A percentile compares a stretch with the other conserved stretches of the same genome.
Evolutionary conservation across 2,329 filamentous ascomycete species (phyloP).

Genomic region (Pestalotiopsis sp.): DNA sequence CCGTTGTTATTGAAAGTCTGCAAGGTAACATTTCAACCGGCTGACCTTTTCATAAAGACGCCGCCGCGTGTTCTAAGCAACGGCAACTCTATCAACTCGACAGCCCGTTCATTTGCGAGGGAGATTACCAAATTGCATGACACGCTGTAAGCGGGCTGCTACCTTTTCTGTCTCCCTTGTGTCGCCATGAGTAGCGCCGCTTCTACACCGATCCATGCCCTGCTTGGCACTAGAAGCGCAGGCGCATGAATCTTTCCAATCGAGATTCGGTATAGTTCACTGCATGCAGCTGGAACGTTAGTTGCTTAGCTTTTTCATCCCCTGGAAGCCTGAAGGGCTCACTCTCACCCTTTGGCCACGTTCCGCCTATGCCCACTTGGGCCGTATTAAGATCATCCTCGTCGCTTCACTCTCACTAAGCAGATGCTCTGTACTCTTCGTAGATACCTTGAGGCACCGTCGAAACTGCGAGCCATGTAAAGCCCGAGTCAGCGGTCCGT

Average conservation of each 20-base stretch:
- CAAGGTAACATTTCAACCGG: neutral
- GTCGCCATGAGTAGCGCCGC: neutral
- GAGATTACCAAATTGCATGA: neutral
- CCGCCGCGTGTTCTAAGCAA: neutral
- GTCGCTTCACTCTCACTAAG: conserved; percentile 4
- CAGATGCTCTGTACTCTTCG: no score
- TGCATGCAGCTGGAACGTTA: neutral
- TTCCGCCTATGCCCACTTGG: conserved; percentile 4
- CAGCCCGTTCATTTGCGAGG: neutral
- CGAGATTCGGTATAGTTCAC: neutral
- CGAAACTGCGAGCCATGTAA: neutral
- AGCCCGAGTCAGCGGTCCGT: neutral
- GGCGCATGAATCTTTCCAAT: neutral
- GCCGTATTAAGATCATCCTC: neutral
- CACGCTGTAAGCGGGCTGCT: neutral
- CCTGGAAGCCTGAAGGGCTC: neutral
- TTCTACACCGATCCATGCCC: neutral
- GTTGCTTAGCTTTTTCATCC: neutral
- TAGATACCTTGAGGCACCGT: no score
- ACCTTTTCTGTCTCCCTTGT: neutral
- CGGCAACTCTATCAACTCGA: neutral
- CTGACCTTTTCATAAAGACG: neutral
- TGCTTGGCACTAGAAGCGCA: neutral
- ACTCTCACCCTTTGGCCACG: neutral
- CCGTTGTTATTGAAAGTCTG: neutral